phyloP scores from a whole-genome alignment of 345 rosid genomes.

The Camelina laxa region DNA sequence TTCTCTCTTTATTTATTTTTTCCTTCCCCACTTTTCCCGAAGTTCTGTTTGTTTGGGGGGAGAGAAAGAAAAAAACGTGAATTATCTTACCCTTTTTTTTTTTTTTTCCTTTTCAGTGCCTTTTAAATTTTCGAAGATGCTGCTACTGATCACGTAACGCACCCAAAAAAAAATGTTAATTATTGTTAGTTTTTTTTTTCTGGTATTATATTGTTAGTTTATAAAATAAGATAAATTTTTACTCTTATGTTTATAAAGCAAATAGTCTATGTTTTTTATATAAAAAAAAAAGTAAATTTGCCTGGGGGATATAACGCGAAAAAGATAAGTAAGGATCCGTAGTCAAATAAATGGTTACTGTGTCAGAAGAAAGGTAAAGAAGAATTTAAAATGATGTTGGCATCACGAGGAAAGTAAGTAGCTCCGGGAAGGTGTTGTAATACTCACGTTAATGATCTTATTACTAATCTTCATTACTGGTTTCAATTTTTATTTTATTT shows the following conservation, averaged over 20 bases:
- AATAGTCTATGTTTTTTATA: too few species aligned
- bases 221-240: too few species aligned
- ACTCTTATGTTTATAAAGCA: too few species aligned
- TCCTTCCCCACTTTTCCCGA: conserved; percentile 36
- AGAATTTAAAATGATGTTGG: conserved; percentile 10
- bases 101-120: neutral
- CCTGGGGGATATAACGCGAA: neutral
- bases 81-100: conserved; percentile 15
- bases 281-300: too few species aligned
- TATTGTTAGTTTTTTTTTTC: too few species aligned
- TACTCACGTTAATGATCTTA: conserved; percentile 20
- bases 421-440: conserved; percentile 20
- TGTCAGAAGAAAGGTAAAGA: conserved; percentile 26
- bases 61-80: conserved; percentile 31
- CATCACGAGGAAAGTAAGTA: conserved; percentile 33
- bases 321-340: neutral
- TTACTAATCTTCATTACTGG: neutral
- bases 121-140: conserved; percentile 15
- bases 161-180: too few species aligned
- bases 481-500: too few species aligned
- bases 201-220: too few species aligned
- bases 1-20: neutral
- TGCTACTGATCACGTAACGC: too few species aligned
- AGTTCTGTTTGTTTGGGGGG: conserved; percentile 33
- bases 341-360: conserved; percentile 21